A percentile compares a stretch with the other conserved stretches of the same genome.
Conservation (phyloP, 148 eudicot genomes). For the Dianthus caryophyllus region DNA sequence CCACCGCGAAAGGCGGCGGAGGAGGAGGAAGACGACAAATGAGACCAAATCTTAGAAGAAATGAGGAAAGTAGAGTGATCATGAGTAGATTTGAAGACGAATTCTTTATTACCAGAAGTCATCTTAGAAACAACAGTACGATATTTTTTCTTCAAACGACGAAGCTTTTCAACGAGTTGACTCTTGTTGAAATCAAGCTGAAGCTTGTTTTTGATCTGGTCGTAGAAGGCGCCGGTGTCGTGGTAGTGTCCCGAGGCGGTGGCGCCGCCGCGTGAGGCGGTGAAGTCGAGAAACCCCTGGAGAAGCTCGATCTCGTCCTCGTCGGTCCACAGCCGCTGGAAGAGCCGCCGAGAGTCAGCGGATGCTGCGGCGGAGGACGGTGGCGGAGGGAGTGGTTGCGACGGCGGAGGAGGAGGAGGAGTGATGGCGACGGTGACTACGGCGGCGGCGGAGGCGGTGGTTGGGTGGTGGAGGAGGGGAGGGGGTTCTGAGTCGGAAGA, state of each 20-base stretch:
- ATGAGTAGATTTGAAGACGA: conserved; percentile 71
- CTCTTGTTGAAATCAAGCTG: conserved; percentile 89
- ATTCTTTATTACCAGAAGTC: conserved; percentile 55
- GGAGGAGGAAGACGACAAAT: conserved; percentile 6
- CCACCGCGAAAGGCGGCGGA: no score
- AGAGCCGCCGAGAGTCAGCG: background rate
- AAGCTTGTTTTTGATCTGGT: conserved; percentile 74
- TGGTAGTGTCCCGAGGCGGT: conserved; percentile 55
- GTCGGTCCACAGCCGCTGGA: conserved; percentile 71
- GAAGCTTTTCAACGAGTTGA: conserved; percentile 81
- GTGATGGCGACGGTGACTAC: no score
- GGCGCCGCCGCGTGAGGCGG: conserved; percentile 43
- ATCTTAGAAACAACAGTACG: conserved; percentile 55
- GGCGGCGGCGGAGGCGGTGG: background rate
- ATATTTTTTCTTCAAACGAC: conserved; percentile 89
- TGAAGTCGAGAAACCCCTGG: conserved; percentile 72
- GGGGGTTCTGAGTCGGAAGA: conserved; percentile 30
- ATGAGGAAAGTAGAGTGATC: conserved; percentile 84
- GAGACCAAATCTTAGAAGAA: conserved; percentile 76
- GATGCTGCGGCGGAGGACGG: background rate
- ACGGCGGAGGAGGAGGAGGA: background rate
- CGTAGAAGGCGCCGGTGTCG: conserved; percentile 85
- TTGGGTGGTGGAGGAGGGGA: background rate
- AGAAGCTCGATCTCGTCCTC: conserved; percentile 95
- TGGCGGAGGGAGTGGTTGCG: background rate